Evolutionary conservation across 768 basidiomycete genomes (phyloP), one percentile per base, ranked within the genome.

Genomic region (Psilocybe sp.): DNA sequence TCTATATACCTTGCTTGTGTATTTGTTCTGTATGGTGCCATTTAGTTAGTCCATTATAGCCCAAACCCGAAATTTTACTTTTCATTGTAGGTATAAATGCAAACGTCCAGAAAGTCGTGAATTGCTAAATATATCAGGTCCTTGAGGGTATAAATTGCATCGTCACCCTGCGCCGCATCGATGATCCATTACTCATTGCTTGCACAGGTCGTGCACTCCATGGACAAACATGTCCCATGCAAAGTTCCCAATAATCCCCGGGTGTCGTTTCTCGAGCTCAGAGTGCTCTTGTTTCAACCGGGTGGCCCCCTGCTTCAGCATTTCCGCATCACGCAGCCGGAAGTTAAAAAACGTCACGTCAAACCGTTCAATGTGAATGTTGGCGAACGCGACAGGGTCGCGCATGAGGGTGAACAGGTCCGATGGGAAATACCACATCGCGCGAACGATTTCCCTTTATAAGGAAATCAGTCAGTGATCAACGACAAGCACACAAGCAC

Each of bases 331-430:
- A 5, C 69, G 67, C 9, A 77, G 53, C 16, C 71, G 67, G 58
- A 76, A 77, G 14, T 69, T 55, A 37, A 69, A 66, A 42, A 76
- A 77, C 6, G 67, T 71, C 28, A 76, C 63, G 39, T 77, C 73
- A 4, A 64, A 55, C 4, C 69, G 65, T 11, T 65, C 55, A 15
- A 69, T 57, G 51, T 70, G 65, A 4, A 78, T 44, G 47, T 75
- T 69, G 11, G 72, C 50, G 9, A 56, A 52, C 8, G 57, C 57
- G 52, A 67, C 54, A 1, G 74, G 74, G 49, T 72, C 62, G 33
- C 51, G 46, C 28, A 63, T 58, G 14, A 63, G 49, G 32, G 61
- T 52, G 5, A 56, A 13, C n/a, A 71, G 13, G 44, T 66, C 63
- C n/a, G 50, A 57, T 8, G 71, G 69, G 38, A 72, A 63, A 20